Evolutionary conservation across 2,329 filamentous ascomycete genomes (phyloP).

Genomic region (Byssochlamys sp.): DNA sequence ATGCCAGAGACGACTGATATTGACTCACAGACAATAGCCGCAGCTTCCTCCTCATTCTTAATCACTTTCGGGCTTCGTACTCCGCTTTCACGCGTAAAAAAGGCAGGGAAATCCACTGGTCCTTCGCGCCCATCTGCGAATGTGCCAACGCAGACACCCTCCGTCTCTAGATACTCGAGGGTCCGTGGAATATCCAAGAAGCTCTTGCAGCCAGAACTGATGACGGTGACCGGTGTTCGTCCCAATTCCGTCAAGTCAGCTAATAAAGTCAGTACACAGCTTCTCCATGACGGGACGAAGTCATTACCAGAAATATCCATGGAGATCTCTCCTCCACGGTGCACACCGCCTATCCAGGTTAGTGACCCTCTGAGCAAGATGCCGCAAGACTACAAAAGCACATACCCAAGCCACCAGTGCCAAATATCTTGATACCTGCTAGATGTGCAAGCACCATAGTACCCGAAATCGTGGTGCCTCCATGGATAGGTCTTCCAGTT

Average conservation of each 20-base stretch:
- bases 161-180: slow-evolving; percentile 66
- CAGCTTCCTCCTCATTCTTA: slow-evolving; percentile 67
- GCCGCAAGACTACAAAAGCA: background rate
- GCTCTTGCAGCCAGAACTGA: slow-evolving; percentile 87
- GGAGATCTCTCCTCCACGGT: slow-evolving; percentile 72
- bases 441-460: slow-evolving; percentile 83
- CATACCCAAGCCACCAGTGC: slow-evolving; percentile 72
- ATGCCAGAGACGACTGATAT: background rate
- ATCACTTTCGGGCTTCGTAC: slow-evolving; percentile 68
- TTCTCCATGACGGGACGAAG: background rate
- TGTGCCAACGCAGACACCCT: slow-evolving; percentile 70
- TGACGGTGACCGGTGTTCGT: slow-evolving; percentile 74
- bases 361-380: slow-evolving; percentile 4
- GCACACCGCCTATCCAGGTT: slow-evolving; percentile 58
- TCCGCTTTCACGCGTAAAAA: slow-evolving; percentile 84
- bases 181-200: slow-evolving; percentile 88
- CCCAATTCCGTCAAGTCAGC: slow-evolving; percentile 92
- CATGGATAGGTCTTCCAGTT: slow-evolving; percentile 60
- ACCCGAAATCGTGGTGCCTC: slow-evolving; percentile 84
- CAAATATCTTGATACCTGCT: slow-evolving; percentile 85
- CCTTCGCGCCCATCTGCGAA: slow-evolving; percentile 73
- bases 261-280: slow-evolving; percentile 8
- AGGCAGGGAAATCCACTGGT: slow-evolving; percentile 76
- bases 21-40: slow-evolving; percentile 65
- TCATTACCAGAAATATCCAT: slow-evolving; percentile 68